Conservation (phyloP, 768 basidiomycete species). For the Panaeolus papilionaceus region DNA sequence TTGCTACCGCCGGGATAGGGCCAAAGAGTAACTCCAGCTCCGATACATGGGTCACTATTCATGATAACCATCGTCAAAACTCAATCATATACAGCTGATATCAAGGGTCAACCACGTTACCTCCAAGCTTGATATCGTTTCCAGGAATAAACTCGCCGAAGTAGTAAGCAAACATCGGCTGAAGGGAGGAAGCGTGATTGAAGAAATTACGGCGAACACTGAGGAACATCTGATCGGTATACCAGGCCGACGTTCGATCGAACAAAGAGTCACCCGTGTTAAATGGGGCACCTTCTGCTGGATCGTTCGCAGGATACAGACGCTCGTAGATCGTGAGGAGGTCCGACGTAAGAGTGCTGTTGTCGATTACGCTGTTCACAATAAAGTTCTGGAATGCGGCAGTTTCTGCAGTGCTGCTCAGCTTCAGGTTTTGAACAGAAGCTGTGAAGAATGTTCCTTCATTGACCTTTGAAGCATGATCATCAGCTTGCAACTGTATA, state of each 20-base stretch:
- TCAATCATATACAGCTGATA: too few relatives aligned
- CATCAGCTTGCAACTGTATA: not conserved
- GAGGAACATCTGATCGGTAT: slow-evolving; percentile 63
- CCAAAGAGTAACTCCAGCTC: not conserved
- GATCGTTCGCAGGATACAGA: slow-evolving; percentile 23
- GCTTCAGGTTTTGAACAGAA: slow-evolving; percentile 43
- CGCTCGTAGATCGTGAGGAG: slow-evolving; percentile 36
- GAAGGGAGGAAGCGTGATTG: slow-evolving; percentile 49
- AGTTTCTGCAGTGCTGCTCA: slow-evolving; percentile 46
- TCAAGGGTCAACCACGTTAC: slow-evolving; percentile 30
- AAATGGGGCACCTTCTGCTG: slow-evolving; percentile 52
- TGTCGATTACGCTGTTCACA: slow-evolving; percentile 54
- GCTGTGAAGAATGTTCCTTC: slow-evolving; percentile 56
- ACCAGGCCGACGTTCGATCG: slow-evolving; percentile 62
- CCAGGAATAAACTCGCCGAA: slow-evolving; percentile 66
- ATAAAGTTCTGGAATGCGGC: slow-evolving; percentile 55
- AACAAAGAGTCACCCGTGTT: slow-evolving; percentile 66
- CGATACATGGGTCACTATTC: not conserved
- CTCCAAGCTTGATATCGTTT: slow-evolving; percentile 51
- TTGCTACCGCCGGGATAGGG: not conserved
- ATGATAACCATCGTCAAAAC: slow-evolving; percentile 20
- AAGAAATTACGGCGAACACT: slow-evolving; percentile 56
- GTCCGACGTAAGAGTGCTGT: slow-evolving; percentile 49
- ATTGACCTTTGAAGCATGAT: slow-evolving; percentile 45
- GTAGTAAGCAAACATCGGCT: slow-evolving; percentile 57